Base-by-base conservation (phyloP, 2,329 filamentous ascomycete species). In the Ophiostoma sp. region DNA sequence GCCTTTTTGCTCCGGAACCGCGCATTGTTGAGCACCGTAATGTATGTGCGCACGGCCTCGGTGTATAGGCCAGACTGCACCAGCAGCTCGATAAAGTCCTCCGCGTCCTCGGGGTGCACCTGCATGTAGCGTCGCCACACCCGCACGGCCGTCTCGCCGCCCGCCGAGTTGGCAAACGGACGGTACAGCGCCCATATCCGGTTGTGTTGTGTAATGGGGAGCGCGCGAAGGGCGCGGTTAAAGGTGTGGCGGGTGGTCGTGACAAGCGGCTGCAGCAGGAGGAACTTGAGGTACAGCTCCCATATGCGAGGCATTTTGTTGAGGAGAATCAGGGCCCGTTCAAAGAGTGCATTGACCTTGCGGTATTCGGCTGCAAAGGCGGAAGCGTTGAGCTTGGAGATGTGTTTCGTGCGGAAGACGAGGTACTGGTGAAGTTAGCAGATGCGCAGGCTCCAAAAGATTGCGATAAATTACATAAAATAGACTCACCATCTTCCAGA, bases 241-340 rank as follows among this genome's bases (percentile, higher is more conserved):
- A 99, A 99, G 0, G 92, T 92, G 74, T 89, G 89, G 71, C 95
- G 88, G 35, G 93, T 96, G 71, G 89, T 85, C 8, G 94, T 97
- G 72, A 99, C 89, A 69, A 96, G 83, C n/a, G 95, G 95, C 79
- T 99, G 95, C 76, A 91, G 88, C 77, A 94, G 88, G 71, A 99
- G 84, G 77, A 99, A 98, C 67, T 86, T 86, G 73, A 99, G 88
- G 78, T 97, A 99, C 89, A 98, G 92, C 79, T 97, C 94, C 96
- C 95, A 99, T 77, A 99, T 95, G 74, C 89, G 87, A 33, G 96
- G 95, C 95, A 99, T 99, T 82, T 99, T 99, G 82, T 99, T 97
- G 73, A 99, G 86, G 57, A 99, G 85, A 71, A 97, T 92, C 68
- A 99, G 83, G 3, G 95, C 94, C 75, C 92, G 87, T 81, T 99